phyloP scores from a whole-genome alignment of 1,284 basidiomycete genomes.

The Melampsora americana region DNA sequence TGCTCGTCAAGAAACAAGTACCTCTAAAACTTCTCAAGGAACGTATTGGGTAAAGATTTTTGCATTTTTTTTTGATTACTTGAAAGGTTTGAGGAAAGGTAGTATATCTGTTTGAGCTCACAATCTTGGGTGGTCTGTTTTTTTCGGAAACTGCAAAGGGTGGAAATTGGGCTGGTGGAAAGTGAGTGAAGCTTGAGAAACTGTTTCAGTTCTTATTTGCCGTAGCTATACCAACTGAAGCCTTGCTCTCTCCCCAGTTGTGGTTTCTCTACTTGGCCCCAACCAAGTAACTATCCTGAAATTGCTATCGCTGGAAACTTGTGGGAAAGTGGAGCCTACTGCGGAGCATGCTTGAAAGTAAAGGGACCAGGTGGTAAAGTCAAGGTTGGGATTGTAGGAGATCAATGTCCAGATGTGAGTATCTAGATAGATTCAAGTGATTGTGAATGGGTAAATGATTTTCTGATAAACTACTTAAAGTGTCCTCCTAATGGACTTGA shows the following conservation, averaged over 20 bases:
- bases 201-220: not conserved
- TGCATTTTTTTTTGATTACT: no score
- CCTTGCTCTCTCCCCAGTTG: not conserved
- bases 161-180: not conserved
- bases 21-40: no score
- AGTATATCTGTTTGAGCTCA: not conserved
- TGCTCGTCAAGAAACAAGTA: no score
- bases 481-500: not conserved
- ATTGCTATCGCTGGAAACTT: not conserved
- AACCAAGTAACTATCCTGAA: not conserved
- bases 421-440: not conserved
- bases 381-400: conserved; percentile 2
- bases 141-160: not conserved
- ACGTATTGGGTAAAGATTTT: no score
- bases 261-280: conserved; percentile 3
- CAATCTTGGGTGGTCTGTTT: not conserved
- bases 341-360: not conserved
- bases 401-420: not conserved
- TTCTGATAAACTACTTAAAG: not conserved
- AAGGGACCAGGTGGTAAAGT: not conserved
- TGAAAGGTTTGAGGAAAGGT: no score
- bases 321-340: not conserved
- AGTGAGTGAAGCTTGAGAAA: not conserved
- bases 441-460: not conserved
- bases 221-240: not conserved